Conservation (phyloP, 805 yeast species). For the Kurtzmaniella cleridarum region DNA sequence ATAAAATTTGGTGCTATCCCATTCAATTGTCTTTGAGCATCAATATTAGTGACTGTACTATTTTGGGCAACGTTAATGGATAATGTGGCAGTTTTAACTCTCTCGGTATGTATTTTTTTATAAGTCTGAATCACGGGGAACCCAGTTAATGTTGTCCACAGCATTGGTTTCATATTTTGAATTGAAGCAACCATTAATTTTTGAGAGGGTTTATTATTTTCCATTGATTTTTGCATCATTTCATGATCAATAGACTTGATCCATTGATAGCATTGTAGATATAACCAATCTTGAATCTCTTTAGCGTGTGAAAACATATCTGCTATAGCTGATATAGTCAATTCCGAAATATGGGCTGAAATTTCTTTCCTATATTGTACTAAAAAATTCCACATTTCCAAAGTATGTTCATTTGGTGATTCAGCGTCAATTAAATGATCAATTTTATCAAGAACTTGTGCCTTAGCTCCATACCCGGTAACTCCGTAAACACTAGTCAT, state of each 20-base stretch:
- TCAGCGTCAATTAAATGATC: conserved; percentile 15
- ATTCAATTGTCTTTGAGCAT: conserved; percentile 25
- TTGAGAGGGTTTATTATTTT: no score
- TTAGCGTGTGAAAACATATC: conserved; percentile 30
- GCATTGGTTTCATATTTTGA: conserved; percentile 27
- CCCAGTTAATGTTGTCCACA: conserved; percentile 38
- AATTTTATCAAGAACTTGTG: conserved; percentile 24
- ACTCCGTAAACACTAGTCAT: conserved; percentile 45
- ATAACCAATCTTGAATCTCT: conserved; percentile 31
- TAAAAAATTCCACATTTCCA: not conserved
- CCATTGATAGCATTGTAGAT: conserved; percentile 24
- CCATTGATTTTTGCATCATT: conserved; percentile 6
- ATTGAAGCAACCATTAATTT: conserved; percentile 17
- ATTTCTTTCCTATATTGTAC: not conserved
- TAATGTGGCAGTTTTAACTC: not conserved
- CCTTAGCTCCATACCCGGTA: conserved; percentile 29
- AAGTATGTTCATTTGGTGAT: conserved; percentile 5
- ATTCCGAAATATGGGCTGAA: conserved; percentile 3
- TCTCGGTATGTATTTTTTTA: conserved; percentile 9
- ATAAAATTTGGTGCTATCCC: conserved; percentile 41
- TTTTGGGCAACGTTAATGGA: conserved; percentile 14
- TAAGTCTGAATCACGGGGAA: conserved; percentile 38
- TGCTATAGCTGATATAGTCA: conserved; percentile 20
- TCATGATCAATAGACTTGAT: conserved; percentile 19
- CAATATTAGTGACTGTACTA: conserved; percentile 18